Evolutionary conservation across 1,284 basidiomycete genomes (phyloP).

Genomic region (Erythrobasidium hasegawianum): DNA sequence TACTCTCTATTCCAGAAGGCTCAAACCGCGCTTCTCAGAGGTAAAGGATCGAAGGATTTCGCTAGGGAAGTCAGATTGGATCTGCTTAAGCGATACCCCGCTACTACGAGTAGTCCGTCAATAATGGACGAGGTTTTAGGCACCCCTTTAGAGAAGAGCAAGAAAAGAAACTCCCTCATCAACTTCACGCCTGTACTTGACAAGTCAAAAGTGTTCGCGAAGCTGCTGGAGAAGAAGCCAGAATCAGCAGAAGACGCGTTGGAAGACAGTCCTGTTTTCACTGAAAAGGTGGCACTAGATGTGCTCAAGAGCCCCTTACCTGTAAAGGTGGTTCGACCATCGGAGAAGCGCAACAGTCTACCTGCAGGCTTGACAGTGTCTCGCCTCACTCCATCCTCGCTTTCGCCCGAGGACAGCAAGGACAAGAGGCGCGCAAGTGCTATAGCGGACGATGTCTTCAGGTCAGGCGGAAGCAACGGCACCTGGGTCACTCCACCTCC

Average conservation of each 20-base stretch:
- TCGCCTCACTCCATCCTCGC: not conserved
- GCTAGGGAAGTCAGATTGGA: slow-evolving; percentile 48
- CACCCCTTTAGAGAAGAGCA: not conserved
- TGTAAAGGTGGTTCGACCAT: not conserved
- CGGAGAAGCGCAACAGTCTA: not conserved
- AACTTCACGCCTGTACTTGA: slow-evolving; percentile 4
- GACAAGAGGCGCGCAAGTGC: not conserved
- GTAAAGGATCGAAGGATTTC: slow-evolving; percentile 50
- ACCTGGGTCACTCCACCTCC: slow-evolving; percentile 6
- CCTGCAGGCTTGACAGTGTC: not conserved
- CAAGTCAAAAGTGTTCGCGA: not conserved
- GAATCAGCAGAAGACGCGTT: not conserved
- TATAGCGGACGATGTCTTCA: slow-evolving; percentile 2
- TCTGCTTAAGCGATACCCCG: slow-evolving; percentile 51
- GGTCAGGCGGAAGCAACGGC: not conserved
- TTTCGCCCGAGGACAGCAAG: not conserved
- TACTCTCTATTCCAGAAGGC: slow-evolving; percentile 54
- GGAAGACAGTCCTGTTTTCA: not conserved
- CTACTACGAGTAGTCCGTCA: slow-evolving; percentile 21
- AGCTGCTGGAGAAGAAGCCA: slow-evolving; percentile 2
- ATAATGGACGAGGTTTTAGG: not conserved
- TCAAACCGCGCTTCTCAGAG: slow-evolving; percentile 53
- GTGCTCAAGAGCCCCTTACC: not conserved
- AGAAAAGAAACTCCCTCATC: slow-evolving; percentile 31
- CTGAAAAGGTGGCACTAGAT: not conserved